A percentile compares a stretch with the other conserved stretches of the same genome.
Conservation (phyloP, 73 alveolate species). For the Uronychia setigera region DNA sequence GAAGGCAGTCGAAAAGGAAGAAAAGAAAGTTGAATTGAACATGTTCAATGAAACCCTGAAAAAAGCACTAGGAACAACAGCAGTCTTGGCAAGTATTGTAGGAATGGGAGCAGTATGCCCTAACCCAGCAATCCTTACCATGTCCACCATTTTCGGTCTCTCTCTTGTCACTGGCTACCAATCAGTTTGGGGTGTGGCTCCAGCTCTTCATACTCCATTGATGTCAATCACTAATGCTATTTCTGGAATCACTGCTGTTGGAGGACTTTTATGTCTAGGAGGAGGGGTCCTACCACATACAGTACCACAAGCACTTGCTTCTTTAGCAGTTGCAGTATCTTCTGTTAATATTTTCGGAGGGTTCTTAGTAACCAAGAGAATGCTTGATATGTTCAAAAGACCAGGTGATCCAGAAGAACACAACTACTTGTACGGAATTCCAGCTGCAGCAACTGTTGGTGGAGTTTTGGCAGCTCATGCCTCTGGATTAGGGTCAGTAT, state of each 20-base stretch:
- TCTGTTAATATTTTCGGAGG: conserved; percentile 57
- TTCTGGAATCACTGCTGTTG: conserved; percentile 80
- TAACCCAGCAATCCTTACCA: not conserved
- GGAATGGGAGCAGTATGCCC: conserved; percentile 43
- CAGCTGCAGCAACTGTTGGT: conserved; percentile 20
- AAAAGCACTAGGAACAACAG: conserved; percentile 11
- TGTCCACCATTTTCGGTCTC: conserved; percentile 4
- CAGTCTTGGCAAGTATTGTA: conserved; percentile 73
- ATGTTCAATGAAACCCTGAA: not conserved
- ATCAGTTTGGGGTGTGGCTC: conserved; percentile 89
- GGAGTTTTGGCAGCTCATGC: conserved; percentile 8
- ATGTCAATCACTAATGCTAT: conserved; percentile 91
- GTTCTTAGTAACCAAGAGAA: conserved; percentile 53
- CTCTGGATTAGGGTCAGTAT: conserved; percentile 3
- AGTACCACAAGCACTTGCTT: conserved; percentile 38
- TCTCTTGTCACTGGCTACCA: conserved; percentile 53
- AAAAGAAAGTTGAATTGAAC: not conserved
- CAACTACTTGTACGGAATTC: conserved; percentile 47
- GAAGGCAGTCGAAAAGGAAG: conserved; percentile 4
- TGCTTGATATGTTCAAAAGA: conserved; percentile 62
- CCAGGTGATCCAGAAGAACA: conserved; percentile 64
- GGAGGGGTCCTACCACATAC: conserved; percentile 45
- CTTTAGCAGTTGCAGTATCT: conserved; percentile 51
- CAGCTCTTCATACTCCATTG: conserved; percentile 86
- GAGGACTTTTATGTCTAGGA: conserved; percentile 48